phyloP scores from a whole-genome alignment of 345 rosid species.

The Ceriops tagal region DNA sequence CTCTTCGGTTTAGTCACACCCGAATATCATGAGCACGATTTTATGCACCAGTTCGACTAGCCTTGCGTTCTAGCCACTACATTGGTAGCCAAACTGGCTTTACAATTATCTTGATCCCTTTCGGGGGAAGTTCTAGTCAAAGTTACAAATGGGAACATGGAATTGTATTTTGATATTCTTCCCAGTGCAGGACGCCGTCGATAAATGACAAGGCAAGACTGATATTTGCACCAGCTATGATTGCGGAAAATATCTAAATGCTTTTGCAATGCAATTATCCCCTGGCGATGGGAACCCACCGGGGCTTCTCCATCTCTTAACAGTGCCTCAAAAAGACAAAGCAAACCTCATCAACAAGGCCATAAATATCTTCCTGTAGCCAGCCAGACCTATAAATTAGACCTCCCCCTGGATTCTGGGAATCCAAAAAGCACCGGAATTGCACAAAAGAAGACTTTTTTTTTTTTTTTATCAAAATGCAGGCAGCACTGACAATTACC shows the following conservation, averaged over 20 bases:
- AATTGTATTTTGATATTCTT: too few relatives aligned
- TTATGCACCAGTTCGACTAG: too few relatives aligned
- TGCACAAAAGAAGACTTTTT: not conserved
- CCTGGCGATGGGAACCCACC: constrained; percentile 20
- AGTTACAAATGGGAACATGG: too few relatives aligned
- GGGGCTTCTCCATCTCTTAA: constrained; percentile 10
- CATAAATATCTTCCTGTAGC: constrained; percentile 21
- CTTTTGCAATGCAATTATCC: constrained; percentile 20
- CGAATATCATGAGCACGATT: too few relatives aligned
- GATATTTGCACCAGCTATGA: not conserved
- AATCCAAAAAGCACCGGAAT: not conserved
- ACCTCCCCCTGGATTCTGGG: not conserved
- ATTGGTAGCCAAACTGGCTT: too few relatives aligned
- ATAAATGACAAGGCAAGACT: too few relatives aligned
- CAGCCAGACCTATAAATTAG: constrained; percentile 14
- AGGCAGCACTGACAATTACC: constrained; percentile 34
- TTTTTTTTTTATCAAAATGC: constrained; percentile 26
- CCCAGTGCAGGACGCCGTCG: too few relatives aligned
- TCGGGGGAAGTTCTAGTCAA: too few relatives aligned
- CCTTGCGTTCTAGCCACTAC: too few relatives aligned
- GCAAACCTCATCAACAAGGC: constrained; percentile 18
- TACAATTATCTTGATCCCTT: too few relatives aligned
- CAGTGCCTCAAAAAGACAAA: not conserved
- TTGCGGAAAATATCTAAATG: constrained; percentile 12
- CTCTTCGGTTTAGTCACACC: too few relatives aligned